Evolutionary conservation across 177 flowering plant species (phyloP).

Genomic region (Vitis hybrid): DNA sequence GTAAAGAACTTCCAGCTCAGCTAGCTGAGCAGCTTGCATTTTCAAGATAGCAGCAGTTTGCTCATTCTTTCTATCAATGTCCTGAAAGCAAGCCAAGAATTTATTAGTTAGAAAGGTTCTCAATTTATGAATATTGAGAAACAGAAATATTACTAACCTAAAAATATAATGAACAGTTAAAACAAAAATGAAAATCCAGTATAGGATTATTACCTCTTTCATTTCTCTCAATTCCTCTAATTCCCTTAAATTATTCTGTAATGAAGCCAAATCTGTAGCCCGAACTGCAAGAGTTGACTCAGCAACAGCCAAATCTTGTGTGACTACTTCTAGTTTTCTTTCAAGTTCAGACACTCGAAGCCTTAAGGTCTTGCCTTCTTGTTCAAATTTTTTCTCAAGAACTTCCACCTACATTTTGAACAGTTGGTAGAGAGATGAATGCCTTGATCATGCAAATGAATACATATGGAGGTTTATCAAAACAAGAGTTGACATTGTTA

Average conservation of each 20-base stretch:
- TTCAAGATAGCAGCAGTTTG: constrained; percentile 95
- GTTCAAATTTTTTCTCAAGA: constrained; percentile 54
- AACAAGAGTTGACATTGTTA: constrained; percentile 10
- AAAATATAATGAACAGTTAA: not conserved
- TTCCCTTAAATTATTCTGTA: constrained; percentile 74
- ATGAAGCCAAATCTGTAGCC: constrained; percentile 45
- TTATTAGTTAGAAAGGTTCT: constrained; percentile 1
- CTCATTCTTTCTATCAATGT: constrained; percentile 92
- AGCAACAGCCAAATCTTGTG: constrained; percentile 44
- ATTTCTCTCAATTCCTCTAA: constrained; percentile 88
- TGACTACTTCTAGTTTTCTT: constrained; percentile 52
- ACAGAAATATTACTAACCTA: not conserved
- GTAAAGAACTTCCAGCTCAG: constrained; percentile 80
- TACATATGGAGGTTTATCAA: not conserved
- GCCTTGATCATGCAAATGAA: not conserved
- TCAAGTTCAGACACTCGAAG: constrained; percentile 60
- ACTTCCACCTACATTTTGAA: constrained; percentile 42
- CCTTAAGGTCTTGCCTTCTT: constrained; percentile 55
- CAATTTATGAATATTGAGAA: not conserved
- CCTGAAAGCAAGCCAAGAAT: constrained; percentile 40
- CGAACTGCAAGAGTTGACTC: constrained; percentile 51
- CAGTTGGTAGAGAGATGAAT: constrained; percentile 5
- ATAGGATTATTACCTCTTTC: constrained; percentile 73
- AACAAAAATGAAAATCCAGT: constrained; percentile 1
- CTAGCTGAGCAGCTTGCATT: constrained; percentile 89